These are phyloP conservation scores for Gentiana dahurica DNA, from an alignment of 257 asterid genomes.

Conservation along the genomic window DNA sequence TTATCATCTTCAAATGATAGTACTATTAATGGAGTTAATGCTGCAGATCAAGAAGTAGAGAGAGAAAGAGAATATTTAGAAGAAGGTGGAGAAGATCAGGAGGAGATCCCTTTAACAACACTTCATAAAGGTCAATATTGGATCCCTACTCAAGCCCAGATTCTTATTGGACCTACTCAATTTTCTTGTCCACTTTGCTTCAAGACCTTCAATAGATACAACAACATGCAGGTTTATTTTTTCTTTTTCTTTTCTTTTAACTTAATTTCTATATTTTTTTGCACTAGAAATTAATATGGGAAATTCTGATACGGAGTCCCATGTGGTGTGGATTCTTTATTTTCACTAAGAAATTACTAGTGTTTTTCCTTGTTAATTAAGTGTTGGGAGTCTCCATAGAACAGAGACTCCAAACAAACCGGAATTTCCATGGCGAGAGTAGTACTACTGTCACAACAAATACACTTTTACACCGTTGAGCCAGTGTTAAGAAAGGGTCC, in stretches of 20 bases:
- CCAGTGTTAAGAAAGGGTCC: slow-evolving; percentile 23
- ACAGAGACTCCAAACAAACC: no score
- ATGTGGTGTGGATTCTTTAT: no score
- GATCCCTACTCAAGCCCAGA: slow-evolving; percentile 68
- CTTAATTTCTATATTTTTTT: no score
- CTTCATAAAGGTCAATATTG: slow-evolving; percentile 53
- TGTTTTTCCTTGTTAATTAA: no score
- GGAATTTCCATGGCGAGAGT: no score
- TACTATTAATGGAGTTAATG: no score
- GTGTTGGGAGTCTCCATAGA: no score
- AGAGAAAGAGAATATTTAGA: neutral
- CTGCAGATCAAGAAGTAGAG: neutral
- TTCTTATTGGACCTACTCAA: slow-evolving; percentile 57
- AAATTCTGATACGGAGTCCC: no score
- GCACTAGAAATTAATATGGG: no score
- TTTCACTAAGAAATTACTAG: no score
- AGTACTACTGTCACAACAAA: no score
- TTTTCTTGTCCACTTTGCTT: slow-evolving; percentile 63
- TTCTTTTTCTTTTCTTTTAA: no score
- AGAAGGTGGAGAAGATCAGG: slow-evolving; percentile 13
- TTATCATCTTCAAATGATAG: slow-evolving; percentile 6
- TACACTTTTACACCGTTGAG: neutral
- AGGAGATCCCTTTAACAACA: slow-evolving; percentile 28
- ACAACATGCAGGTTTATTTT: slow-evolving; percentile 57
- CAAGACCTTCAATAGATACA: slow-evolving; percentile 67